phyloP scores from a whole-genome alignment of 768 basidiomycete species.

The Daedalea quercina region DNA sequence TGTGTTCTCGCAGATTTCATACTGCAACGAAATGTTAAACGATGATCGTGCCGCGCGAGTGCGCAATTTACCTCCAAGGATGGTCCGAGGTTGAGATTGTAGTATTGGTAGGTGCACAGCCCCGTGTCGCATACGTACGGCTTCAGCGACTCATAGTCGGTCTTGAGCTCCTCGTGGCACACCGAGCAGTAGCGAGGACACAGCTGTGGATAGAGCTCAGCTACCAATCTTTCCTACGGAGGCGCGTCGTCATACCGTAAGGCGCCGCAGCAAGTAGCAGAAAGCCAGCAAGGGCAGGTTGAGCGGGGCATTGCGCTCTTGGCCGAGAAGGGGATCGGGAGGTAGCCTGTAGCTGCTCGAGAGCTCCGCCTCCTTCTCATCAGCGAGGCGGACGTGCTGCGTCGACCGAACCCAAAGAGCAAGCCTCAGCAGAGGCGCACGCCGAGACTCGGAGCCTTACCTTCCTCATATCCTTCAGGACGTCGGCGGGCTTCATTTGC shows the following conservation, averaged over 20 bases:
- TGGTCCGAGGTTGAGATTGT: conserved; percentile 54
- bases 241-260: conserved; percentile 38
- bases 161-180: conserved; percentile 55
- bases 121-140: conserved; percentile 66
- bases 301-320: conserved; percentile 29
- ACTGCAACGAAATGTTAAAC: conserved; percentile 29
- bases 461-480: conserved; percentile 27
- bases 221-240: background rate
- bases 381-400: conserved; percentile 28
- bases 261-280: conserved; percentile 56
- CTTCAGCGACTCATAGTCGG: conserved; percentile 53
- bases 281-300: conserved; percentile 62
- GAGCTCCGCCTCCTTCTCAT: conserved; percentile 36
- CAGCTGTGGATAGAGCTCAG: conserved; percentile 30
- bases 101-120: conserved; percentile 67
- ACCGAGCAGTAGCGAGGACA: conserved; percentile 69
- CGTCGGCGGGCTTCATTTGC: conserved; percentile 34
- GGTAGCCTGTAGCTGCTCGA: conserved; percentile 40
- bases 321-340: conserved; percentile 41
- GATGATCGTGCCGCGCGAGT: background rate
- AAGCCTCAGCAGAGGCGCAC: background rate
- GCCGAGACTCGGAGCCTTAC: conserved; percentile 18
- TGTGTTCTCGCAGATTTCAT: conserved; percentile 63
- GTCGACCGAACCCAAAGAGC: background rate
- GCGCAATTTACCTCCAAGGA: conserved; percentile 51